Base-by-base conservation (phyloP, 2,329 filamentous ascomycete species). In the Pseudogymnoascus sp. region DNA sequence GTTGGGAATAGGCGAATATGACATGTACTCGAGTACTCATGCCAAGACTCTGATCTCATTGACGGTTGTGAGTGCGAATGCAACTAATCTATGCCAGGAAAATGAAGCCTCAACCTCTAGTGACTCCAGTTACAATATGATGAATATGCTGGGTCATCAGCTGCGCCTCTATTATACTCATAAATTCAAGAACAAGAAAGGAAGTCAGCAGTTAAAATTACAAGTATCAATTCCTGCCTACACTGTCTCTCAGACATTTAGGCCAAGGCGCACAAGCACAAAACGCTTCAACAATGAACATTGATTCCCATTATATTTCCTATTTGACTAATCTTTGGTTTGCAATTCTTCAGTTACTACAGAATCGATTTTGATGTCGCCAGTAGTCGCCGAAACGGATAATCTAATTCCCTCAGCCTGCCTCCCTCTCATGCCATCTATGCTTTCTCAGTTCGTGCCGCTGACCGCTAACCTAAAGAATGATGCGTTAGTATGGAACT, bases 401-500 rank as follows among this genome's bases (percentile, higher is more conserved):
- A 56, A 56, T 56, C 49, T 56, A 56, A 56, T 56, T 56, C 49
- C 28, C 49, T 56, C 49, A 56, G n/a, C 49, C 49, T 56, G 46
- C 46, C 25, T 53, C 5, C 43, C 46, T 12, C 16, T 56, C 49
- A 36, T 56, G 5, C 28, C 49, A 56, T 56, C 28, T 56, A 56
- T 56, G 16, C 49, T 56, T 38, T 69, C 61, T 70, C 76, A 81
- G 72, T 75, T 81, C 61, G 79, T 78, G 70, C 79, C 79, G 65
- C 79, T 80, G 53, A 81, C 79, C 60, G 79, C 79, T 69, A 81
- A 76, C 68, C 79, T 81, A 66, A 28, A 62, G 38, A 21, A 61
- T 36, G 14, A 1, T 21, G 25, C 11, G 21, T 40, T 60, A 43
- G 18, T 25, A 38, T 18, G 11, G 5, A 37, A 3, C 18, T 31